Evolutionary conservation across 768 basidiomycete genomes (phyloP), one percentile per base, ranked within the genome.

Genomic region (Suillus lakei): DNA sequence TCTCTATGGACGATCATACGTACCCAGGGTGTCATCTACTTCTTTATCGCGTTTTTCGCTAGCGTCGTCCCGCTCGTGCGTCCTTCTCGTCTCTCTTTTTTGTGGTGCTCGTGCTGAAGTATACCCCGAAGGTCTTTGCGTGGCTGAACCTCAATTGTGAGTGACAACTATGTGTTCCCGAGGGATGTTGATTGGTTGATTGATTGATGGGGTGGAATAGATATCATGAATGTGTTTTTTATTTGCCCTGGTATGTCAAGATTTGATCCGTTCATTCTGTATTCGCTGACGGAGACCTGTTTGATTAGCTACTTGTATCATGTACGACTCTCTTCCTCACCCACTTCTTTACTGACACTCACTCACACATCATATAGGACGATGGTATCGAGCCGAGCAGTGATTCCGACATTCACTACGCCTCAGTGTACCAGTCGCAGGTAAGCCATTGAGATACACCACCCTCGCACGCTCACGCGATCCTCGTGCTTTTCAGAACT

Each of bases 11-110:
- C 64, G 21, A 65, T 60, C n/a, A 36, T 75, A 34, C 58, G 39
- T 28, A 15, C 46, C 1, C 74, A 74, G 51, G 72, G 68, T 10
- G 21, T 74, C 15, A 8, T 60, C 16, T 71, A 76, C 53, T 76
- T 74, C 34, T 61, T 51, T 0, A 60, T 76, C 21, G 61, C 60
- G 0, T 64, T 68, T 10, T 3, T 76, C 4, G 50, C 66, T 5
- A 74, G 69, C 30, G 58, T 77, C 18, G 12, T 64, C 18, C 63
- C 63, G 18, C 23, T 32, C 9, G 63, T 64, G 8, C 10, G 63
- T 64, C 26, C 15, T 26, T n/a, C n/a, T n/a, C n/a, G n/a, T n/a
- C n/a, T n/a, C n/a, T n/a, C n/a, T 30, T 23, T 39, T 44, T 4
- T 41, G 48, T 26, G 7, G 48, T 50, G 23, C 2, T 61, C 1